Base-by-base conservation (phyloP, 2,329 filamentous ascomycete species). In the Acrodontium crateriforme region DNA sequence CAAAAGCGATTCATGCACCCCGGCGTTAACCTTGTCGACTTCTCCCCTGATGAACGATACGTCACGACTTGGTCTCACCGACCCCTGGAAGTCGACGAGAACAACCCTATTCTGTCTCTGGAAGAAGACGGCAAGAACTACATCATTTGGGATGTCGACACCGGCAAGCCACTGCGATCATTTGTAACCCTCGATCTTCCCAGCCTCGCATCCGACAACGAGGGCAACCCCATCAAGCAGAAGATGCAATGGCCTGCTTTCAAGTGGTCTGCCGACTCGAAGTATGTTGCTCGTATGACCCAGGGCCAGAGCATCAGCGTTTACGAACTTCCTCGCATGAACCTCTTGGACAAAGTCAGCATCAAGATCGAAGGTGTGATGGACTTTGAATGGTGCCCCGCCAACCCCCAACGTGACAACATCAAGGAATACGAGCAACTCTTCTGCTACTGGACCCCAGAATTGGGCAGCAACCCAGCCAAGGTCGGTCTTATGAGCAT, bases 41-140 rank as follows among this genome's bases (percentile, higher is more conserved):
- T 93, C 63, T 98, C 89, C 4, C 89, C 87, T 12, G 67, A 66
- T 52, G 89, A 98, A 61, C 84, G 78, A 50, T 98, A 93, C 59
- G 56, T 98, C 31, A 85, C 87, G 31, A 95, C 89, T 31, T 98
- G 89, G 89, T 95, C 89, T 28, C 83, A 87, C 59, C 73, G 83
- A 27, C 84, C 89, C 14, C 92, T 98, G 49, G 74, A 79, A 36
- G 83, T 98, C 32, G 81, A 89, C 34, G 89, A 95, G 45, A 79
- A 80, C 40, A 79, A 92, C 55, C 67, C 94, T 27, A 76, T 81
- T 3, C 65, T 65, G 5, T 59, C 59, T 10, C 34, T 84, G 35
- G 89, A 95, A 49, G 89, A 98, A 50, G 87, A 98, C 46, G 89
- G 89, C 57, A 95, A 95, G 69, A 94, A 95, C 69, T 95, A 95